Evolutionary conservation across 192 early-diverging fungal species (phyloP).

Genomic region (Kickxella alabastrina): DNA sequence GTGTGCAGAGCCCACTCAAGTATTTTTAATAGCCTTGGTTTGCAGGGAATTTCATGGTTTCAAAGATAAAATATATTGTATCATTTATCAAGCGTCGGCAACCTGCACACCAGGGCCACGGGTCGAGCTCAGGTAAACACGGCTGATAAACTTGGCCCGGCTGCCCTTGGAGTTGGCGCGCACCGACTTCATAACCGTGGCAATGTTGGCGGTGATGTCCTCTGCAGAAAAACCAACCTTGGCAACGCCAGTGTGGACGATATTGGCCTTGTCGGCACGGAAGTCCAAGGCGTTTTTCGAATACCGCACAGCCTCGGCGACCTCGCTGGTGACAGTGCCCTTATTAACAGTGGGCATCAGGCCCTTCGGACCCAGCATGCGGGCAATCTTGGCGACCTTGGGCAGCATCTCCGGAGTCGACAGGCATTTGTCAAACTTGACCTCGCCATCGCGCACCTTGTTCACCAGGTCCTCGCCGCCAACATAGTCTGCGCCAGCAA

Average conservation of each 20-base stretch:
- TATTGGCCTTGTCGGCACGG: constrained; percentile 66
- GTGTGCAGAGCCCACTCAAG: too few species aligned
- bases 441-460: constrained; percentile 56
- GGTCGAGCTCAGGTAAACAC: constrained; percentile 63
- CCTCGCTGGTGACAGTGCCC: constrained; percentile 79
- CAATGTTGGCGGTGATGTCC: constrained; percentile 53
- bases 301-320: constrained; percentile 59
- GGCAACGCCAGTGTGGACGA: constrained; percentile 61
- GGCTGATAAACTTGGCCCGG: constrained; percentile 54
- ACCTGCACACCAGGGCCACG: constrained; percentile 66
- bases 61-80: too few species aligned
- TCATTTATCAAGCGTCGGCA: constrained; percentile 49
- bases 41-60: too few species aligned
- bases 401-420: constrained; percentile 89
- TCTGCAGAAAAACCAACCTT: constrained; percentile 33
- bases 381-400: constrained; percentile 80
- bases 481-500: constrained; percentile 77
- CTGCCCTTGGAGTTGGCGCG: constrained; percentile 53
- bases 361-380: constrained; percentile 88
- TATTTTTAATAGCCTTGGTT: too few species aligned
- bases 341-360: constrained; percentile 90
- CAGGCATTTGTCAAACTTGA: constrained; percentile 81
- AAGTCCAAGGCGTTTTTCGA: constrained; percentile 72
- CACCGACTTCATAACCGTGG: constrained; percentile 59
- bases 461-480: constrained; percentile 85